phyloP scores from a whole-genome alignment of 345 rosid genomes.

The Durio zibethinus region DNA sequence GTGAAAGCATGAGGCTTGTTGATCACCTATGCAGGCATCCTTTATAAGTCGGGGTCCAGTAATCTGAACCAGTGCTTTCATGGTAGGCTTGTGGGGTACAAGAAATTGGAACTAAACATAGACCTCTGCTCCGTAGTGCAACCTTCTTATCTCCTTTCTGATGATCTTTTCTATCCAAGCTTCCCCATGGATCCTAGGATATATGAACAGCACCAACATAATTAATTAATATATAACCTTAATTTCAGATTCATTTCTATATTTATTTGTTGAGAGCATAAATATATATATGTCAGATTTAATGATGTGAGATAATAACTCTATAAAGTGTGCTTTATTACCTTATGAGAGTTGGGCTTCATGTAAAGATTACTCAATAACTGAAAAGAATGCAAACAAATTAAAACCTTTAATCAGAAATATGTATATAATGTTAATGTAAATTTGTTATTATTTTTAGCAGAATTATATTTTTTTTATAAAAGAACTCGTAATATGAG shows the following conservation, averaged over 20 bases:
- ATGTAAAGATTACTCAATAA: constrained; percentile 72
- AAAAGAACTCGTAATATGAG: too few species aligned
- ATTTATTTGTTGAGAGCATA: neutral
- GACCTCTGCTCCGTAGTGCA: constrained; percentile 73
- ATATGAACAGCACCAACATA: neutral
- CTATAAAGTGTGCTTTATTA: constrained; percentile 12
- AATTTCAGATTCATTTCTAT: neutral
- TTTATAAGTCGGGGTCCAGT: constrained; percentile 77
- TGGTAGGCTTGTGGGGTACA: constrained; percentile 58
- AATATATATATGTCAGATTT: neutral
- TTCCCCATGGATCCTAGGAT: constrained; percentile 68
- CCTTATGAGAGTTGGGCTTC: constrained; percentile 67
- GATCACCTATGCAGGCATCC: constrained; percentile 60
- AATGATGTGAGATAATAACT: neutral
- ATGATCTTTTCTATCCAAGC: constrained; percentile 47
- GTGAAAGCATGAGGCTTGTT: neutral
- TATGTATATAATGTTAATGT: neutral
- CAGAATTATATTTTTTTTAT: too few species aligned
- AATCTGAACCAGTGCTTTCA: constrained; percentile 71
- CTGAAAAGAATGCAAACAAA: constrained; percentile 34
- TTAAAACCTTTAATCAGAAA: neutral
- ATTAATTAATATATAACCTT: neutral
- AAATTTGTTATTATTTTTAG: neutral
- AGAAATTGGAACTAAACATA: constrained; percentile 75
- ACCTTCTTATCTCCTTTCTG: constrained; percentile 39